phyloP scores from a whole-genome alignment of 2,329 filamentous ascomycete species.

The Sarocladium brachiariae region DNA sequence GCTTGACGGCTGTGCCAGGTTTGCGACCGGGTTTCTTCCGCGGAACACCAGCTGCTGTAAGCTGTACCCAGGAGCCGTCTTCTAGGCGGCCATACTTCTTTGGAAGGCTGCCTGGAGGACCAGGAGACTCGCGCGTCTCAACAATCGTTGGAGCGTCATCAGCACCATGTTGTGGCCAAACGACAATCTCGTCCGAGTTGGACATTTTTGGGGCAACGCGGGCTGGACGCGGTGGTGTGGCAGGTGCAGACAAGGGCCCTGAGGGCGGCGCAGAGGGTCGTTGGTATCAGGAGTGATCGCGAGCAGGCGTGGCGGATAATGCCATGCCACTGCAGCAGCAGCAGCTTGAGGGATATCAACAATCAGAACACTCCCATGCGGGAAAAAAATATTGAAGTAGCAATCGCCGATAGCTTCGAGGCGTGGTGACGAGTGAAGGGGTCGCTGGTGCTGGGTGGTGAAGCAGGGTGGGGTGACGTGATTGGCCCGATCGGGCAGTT shows the following conservation, averaged over 20 bases:
- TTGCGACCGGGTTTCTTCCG: slow-evolving; percentile 61
- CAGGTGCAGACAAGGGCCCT: slow-evolving; percentile 41
- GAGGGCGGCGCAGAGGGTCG: slow-evolving; percentile 47
- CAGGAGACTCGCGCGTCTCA: slow-evolving; percentile 12
- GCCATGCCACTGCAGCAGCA: slow-evolving; percentile 18
- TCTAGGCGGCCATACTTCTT: slow-evolving; percentile 30
- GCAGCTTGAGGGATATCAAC: neutral
- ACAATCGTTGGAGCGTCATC: slow-evolving; percentile 21
- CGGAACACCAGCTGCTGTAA: slow-evolving; percentile 52
- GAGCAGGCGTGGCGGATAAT: slow-evolving; percentile 24
- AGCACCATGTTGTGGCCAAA: slow-evolving; percentile 16
- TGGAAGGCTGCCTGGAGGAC: slow-evolving; percentile 17
- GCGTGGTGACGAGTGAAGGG: neutral
- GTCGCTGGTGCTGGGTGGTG: neutral
- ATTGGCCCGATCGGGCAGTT: slow-evolving; percentile 14
- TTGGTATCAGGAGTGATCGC: slow-evolving; percentile 41
- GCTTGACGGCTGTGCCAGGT: slow-evolving; percentile 48
- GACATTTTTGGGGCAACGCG: slow-evolving; percentile 16
- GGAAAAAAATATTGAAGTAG: too few species aligned
- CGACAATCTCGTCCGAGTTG: slow-evolving; percentile 45
- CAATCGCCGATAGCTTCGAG: neutral
- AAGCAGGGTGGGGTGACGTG: slow-evolving; percentile 13
- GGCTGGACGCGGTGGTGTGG: slow-evolving; percentile 34
- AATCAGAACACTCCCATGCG: neutral
- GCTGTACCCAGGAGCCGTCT: slow-evolving; percentile 36